Percentiles rank a stretch among this genome's conserved stretches.
These are phyloP conservation scores for Mrakia frigida DNA, from an alignment of 768 basidiomycete species.

Conservation along the genomic window DNA sequence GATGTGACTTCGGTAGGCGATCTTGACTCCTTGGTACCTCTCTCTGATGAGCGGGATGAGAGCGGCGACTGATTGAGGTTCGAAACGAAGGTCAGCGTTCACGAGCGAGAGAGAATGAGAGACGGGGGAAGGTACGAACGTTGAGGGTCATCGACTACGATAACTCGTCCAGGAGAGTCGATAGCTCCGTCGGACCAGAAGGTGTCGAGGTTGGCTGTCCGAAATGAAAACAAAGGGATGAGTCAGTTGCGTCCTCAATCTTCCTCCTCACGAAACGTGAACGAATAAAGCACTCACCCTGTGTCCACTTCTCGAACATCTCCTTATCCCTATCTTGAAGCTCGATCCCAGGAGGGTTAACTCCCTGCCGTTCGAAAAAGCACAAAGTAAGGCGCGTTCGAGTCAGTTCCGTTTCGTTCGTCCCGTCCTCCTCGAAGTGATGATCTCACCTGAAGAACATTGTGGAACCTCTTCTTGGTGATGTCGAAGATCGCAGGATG, in stretches of 20 bases:
- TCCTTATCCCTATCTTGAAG: constrained; percentile 73
- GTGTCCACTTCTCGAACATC: constrained; percentile 64
- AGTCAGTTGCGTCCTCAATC: not conserved
- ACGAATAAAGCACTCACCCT: not conserved
- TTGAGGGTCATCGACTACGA: constrained; percentile 65
- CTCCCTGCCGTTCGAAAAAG: constrained; percentile 36
- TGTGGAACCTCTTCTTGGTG: constrained; percentile 51
- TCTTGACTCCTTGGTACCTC: constrained; percentile 63
- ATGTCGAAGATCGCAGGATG: constrained; percentile 83
- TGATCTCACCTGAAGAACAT: constrained; percentile 13
- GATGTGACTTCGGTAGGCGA: constrained; percentile 91
- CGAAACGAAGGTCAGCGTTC: not conserved
- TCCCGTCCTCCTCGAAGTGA: not conserved
- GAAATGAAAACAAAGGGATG: not conserved
- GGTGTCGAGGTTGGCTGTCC: constrained; percentile 27
- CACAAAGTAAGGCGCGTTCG: not conserved
- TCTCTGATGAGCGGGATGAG: constrained; percentile 88
- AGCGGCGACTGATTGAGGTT: constrained; percentile 58
- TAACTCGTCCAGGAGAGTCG: constrained; percentile 54
- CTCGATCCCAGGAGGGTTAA: constrained; percentile 73
- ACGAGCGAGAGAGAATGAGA: not conserved
- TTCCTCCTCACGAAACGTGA: too few species aligned
- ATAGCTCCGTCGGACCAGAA: constrained; percentile 62
- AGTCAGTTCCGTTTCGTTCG: not conserved
- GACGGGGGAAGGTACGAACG: constrained; percentile 30